Conservation (phyloP, 108 stramenopile species). For the Pelagomonas calceolata region DNA sequence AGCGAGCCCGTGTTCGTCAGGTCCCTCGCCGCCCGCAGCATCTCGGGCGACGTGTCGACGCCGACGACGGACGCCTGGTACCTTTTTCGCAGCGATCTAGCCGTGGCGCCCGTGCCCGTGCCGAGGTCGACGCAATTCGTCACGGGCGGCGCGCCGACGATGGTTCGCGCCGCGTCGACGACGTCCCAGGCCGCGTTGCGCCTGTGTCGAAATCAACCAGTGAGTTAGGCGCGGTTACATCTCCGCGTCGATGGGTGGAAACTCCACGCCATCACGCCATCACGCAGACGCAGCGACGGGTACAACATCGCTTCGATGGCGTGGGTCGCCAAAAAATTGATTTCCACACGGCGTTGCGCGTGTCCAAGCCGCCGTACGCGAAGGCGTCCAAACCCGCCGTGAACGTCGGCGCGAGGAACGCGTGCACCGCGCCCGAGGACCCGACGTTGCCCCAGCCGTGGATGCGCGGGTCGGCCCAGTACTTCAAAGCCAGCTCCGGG, state of each 20-base stretch:
- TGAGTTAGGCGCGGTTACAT: no score
- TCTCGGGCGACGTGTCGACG: neutral
- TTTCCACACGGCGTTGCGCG: neutral
- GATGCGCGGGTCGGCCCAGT: constrained; percentile 1
- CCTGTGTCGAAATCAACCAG: no score
- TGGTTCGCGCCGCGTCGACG: neutral
- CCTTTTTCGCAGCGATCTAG: neutral
- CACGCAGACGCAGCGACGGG: no score
- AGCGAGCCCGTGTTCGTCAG: neutral
- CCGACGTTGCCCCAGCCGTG: neutral
- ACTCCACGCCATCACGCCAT: no score
- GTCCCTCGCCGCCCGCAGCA: neutral
- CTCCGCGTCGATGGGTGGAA: no score
- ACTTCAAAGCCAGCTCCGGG: neutral
- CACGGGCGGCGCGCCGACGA: neutral
- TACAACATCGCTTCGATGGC: no score
- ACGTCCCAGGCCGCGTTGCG: neutral
- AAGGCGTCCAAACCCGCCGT: neutral
- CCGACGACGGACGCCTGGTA: neutral
- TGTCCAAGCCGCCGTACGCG: neutral
- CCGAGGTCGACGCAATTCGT: neutral
- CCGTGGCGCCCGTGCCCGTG: neutral
- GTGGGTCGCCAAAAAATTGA: no score
- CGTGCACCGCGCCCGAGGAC: neutral
- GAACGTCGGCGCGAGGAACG: neutral